phyloP scores from a whole-genome alignment of 768 basidiomycete genomes.

The Psilocybe azurescens region DNA sequence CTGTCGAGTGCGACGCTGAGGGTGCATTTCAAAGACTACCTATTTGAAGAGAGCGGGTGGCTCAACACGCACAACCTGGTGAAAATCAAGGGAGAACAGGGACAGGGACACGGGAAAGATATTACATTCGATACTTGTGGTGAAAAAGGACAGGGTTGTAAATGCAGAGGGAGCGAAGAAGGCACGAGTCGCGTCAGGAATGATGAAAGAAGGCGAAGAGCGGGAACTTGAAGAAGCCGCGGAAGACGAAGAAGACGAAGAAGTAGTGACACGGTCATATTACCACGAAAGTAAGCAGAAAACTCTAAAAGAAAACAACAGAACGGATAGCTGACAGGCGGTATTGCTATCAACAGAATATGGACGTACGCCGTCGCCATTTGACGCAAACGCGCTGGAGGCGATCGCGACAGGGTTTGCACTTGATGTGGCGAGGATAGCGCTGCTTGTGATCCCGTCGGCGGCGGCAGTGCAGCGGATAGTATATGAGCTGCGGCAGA shows the following conservation, averaged over 20 bases:
- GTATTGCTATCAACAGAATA: constrained; percentile 40
- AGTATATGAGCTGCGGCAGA: constrained; percentile 63
- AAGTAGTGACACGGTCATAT: constrained; percentile 19
- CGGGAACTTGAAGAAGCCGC: constrained; percentile 56
- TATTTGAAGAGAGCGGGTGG: constrained; percentile 66
- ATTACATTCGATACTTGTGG: constrained; percentile 65
- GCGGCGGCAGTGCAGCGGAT: constrained; percentile 64
- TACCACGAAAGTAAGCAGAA: constrained; percentile 22
- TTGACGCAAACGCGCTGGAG: constrained; percentile 63
- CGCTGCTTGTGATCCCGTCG: constrained; percentile 71
- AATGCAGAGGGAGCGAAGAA: constrained; percentile 58
- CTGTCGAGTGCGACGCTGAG: constrained; percentile 76
- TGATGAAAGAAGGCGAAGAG: constrained; percentile 33
- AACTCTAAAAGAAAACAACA: constrained; percentile 9
- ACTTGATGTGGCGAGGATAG: constrained; percentile 70
- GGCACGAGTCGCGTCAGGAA: not conserved
- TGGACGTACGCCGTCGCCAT: constrained; percentile 50
- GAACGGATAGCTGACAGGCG: constrained; percentile 18
- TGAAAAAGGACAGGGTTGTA: constrained; percentile 56
- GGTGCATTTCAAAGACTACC: constrained; percentile 53
- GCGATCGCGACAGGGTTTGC: constrained; percentile 75
- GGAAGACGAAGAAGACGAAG: constrained; percentile 20
- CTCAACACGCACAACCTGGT: constrained; percentile 47
- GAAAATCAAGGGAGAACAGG: constrained; percentile 39
- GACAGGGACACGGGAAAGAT: constrained; percentile 17